Evolutionary conservation across 2,329 filamentous ascomycete species (phyloP).

Genomic region (Pseudocercospora macadamiae): DNA sequence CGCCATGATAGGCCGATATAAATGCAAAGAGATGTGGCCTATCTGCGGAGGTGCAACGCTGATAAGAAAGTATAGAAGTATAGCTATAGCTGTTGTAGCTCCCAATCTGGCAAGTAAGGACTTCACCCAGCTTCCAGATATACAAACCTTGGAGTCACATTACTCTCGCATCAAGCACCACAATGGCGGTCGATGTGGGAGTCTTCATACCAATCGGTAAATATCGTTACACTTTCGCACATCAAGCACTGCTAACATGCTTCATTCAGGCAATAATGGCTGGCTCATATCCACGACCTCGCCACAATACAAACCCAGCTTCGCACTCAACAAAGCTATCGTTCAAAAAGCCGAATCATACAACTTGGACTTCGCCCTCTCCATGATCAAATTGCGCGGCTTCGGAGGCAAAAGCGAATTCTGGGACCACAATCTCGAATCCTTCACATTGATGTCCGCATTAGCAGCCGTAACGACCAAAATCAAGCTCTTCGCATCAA

Average conservation of each 20-base stretch:
- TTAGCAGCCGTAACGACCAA: slow-evolving; percentile 16
- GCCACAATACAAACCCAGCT: slow-evolving; percentile 22
- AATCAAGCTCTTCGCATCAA: slow-evolving; percentile 19
- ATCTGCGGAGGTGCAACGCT: background rate
- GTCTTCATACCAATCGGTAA: slow-evolving; percentile 22
- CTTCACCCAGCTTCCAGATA: background rate
- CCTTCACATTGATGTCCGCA: slow-evolving; percentile 21
- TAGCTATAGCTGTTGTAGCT: slow-evolving; percentile 5
- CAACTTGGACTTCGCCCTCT: slow-evolving; percentile 21
- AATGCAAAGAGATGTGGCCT: background rate
- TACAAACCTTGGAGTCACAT: background rate
- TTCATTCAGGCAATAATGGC: slow-evolving; percentile 18
- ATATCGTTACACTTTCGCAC: background rate
- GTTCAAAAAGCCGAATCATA: slow-evolving; percentile 19
- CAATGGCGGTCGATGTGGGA: slow-evolving; percentile 15
- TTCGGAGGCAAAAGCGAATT: slow-evolving; percentile 21
- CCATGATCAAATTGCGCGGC: slow-evolving; percentile 22
- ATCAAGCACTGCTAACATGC: background rate
- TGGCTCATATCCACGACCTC: slow-evolving; percentile 23
- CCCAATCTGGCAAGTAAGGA: background rate
- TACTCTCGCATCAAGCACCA: background rate
- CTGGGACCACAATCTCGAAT: slow-evolving; percentile 24
- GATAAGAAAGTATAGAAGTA: slow-evolving; percentile 2
- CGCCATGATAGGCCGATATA: background rate
- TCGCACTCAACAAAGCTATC: slow-evolving; percentile 19